phyloP scores from a whole-genome alignment of 2,329 filamentous ascomycete genomes.

The Nigrograna mackinnonii region DNA sequence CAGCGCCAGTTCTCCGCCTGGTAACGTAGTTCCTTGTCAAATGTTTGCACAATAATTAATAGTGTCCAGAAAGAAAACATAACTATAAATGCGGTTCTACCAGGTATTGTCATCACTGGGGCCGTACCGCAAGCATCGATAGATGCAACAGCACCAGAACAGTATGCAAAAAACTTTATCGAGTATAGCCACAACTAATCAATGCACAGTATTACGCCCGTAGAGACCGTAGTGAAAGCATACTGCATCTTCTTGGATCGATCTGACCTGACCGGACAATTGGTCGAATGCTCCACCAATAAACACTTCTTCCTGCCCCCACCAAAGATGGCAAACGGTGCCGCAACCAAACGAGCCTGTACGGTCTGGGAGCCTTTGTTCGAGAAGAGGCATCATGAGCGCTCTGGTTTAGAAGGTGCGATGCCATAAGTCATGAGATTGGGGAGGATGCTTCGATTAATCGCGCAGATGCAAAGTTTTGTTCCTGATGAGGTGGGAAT shows the following conservation, averaged over 20 bases:
- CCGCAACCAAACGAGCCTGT: background rate
- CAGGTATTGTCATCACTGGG: background rate
- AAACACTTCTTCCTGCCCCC: background rate
- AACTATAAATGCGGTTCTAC: background rate
- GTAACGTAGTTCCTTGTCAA: too few relatives aligned
- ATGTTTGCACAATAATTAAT: too few relatives aligned
- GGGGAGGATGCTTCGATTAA: too few relatives aligned
- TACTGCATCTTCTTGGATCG: background rate
- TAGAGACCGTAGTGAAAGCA: background rate
- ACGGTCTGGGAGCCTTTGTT: background rate
- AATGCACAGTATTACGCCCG: background rate
- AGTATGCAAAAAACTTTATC: too few relatives aligned
- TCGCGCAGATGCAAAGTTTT: too few relatives aligned
- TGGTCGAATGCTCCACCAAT: background rate
- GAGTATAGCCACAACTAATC: too few relatives aligned
- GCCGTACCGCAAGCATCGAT: background rate
- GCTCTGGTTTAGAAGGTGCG: background rate
- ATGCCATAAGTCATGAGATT: background rate
- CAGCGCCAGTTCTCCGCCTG: background rate
- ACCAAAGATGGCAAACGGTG: background rate
- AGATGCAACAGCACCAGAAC: background rate
- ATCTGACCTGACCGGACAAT: background rate
- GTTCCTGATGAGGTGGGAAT: too few relatives aligned
- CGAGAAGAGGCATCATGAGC: background rate
- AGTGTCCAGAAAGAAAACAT: background rate